Conservation (phyloP, 805 yeast genomes). For the Saturnispora mendoncae region DNA sequence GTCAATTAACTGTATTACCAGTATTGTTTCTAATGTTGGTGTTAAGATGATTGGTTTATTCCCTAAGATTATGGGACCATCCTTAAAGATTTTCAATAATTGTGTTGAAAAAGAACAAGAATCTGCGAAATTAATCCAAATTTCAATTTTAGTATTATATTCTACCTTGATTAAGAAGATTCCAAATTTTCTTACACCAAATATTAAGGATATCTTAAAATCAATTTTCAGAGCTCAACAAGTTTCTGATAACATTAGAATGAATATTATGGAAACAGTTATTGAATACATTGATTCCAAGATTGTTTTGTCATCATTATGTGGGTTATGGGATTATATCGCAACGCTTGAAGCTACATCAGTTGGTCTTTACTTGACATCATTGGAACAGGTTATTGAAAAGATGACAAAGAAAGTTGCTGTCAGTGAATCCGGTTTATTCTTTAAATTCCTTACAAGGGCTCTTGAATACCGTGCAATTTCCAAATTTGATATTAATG, state of each 20-base stretch:
- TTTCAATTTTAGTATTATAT: constrained; percentile 61
- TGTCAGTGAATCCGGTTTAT: constrained; percentile 54
- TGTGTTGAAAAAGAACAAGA: constrained; percentile 26
- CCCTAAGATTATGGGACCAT: constrained; percentile 75
- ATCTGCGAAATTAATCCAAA: constrained; percentile 42
- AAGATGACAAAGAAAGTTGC: constrained; percentile 66
- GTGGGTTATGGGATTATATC: constrained; percentile 51
- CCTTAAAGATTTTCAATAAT: constrained; percentile 49
- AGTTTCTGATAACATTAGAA: constrained; percentile 53
- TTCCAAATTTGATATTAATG: constrained; percentile 55
- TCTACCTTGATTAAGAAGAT: constrained; percentile 72
- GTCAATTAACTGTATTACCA: constrained; percentile 62
- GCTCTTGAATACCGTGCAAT: constrained; percentile 64
- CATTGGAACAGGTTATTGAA: constrained; percentile 59
- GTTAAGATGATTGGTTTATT: constrained; percentile 78
- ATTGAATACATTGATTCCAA: constrained; percentile 61
- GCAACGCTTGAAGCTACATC: constrained; percentile 34
- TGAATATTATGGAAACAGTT: constrained; percentile 51
- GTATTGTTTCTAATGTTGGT: constrained; percentile 66
- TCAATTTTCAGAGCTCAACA: constrained; percentile 48
- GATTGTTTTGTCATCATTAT: constrained; percentile 51
- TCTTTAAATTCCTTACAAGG: constrained; percentile 59
- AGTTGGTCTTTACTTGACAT: constrained; percentile 61
- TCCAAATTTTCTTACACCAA: constrained; percentile 75
- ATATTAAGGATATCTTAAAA: constrained; percentile 51